These are phyloP conservation scores for Solanum hybrid DNA, from an alignment of 305 asterid genomes.

Conservation along the genomic window DNA sequence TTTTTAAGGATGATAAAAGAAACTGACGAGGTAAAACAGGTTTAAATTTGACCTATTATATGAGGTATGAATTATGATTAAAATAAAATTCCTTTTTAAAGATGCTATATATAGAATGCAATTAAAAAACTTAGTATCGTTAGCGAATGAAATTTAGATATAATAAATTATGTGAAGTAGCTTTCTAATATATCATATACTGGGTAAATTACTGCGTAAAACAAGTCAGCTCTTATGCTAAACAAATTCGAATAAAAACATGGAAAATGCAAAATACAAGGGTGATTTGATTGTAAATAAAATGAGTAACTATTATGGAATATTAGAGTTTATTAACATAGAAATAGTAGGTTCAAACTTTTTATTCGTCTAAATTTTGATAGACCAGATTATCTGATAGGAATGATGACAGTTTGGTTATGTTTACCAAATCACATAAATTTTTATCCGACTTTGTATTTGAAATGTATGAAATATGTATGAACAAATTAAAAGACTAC, in stretches of 20 bases:
- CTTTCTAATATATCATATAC: no score
- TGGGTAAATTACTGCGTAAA: not conserved
- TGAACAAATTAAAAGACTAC: not conserved
- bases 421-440: not conserved
- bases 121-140: no score
- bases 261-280: not conserved
- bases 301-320: not conserved
- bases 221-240: not conserved
- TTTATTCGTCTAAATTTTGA: not conserved
- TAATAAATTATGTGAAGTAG: not conserved
- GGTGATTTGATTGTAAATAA: not conserved
- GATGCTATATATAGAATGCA: not conserved
- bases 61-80: not conserved
- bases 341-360: no score
- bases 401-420: not conserved
- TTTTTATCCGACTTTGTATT: not conserved
- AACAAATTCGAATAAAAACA: not conserved
- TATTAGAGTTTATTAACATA: not conserved
- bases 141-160: not conserved
- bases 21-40: not conserved
- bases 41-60: not conserved
- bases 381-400: no score
- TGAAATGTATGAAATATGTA: not conserved
- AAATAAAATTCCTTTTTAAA: no score
- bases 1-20: not conserved